Conservation (phyloP, 2,329 filamentous ascomycete genomes). For the Penicillium verrucosum region DNA sequence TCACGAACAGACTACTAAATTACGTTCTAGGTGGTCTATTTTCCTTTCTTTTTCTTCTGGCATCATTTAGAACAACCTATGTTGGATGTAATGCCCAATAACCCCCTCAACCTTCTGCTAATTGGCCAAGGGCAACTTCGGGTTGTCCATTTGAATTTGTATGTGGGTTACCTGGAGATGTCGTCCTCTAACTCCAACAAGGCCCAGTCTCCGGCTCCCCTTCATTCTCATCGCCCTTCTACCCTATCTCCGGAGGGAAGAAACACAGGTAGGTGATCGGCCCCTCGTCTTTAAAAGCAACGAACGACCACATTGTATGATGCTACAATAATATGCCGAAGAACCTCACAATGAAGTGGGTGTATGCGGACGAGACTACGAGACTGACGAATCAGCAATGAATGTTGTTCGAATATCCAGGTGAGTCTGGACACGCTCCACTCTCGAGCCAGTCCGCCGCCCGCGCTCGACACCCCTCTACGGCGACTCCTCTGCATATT, state of each 20-base stretch:
- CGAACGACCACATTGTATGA: background rate
- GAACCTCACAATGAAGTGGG: too few relatives aligned
- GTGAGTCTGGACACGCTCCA: background rate
- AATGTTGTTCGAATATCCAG: background rate
- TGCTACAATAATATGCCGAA: background rate
- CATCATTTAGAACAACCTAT: background rate
- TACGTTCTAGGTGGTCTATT: background rate
- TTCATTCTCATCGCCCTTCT: background rate
- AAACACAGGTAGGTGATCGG: background rate
- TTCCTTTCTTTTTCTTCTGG: background rate
- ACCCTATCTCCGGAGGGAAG: background rate
- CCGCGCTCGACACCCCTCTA: slow-evolving; percentile 69
- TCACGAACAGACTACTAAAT: slow-evolving; percentile 2
- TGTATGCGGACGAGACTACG: background rate
- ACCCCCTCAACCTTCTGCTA: background rate
- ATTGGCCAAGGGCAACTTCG: background rate
- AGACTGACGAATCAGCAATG: background rate
- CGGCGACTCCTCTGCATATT: slow-evolving; percentile 71
- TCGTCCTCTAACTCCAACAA: background rate
- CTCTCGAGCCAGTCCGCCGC: slow-evolving; percentile 45
- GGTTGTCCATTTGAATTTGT: background rate
- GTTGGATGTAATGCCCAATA: background rate
- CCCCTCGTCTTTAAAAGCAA: background rate
- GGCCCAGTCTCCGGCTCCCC: background rate
- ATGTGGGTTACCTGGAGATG: background rate